Conservation (phyloP, 257 asterid genomes). For the Fraxinus anomala region DNA sequence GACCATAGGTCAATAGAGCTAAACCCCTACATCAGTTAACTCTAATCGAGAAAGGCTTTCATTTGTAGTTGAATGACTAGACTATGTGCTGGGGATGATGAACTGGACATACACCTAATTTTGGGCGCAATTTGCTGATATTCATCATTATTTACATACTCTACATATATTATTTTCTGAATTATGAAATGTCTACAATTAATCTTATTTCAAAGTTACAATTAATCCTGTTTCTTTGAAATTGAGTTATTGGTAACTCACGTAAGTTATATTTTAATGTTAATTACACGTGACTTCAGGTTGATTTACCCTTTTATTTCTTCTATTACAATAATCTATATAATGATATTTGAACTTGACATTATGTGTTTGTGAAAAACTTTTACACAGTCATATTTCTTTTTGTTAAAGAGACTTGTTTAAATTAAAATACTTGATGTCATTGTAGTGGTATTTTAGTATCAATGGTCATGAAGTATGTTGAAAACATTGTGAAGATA, state of each 20-base stretch:
- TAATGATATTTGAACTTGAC: neutral
- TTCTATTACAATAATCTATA: neutral
- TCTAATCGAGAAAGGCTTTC: neutral
- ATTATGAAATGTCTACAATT: neutral
- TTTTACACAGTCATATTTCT: neutral
- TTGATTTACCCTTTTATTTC: neutral
- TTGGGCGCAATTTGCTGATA: neutral
- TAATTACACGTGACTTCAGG: neutral
- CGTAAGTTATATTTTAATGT: neutral
- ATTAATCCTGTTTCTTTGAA: neutral
- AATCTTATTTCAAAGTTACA: neutral
- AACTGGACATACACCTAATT: neutral
- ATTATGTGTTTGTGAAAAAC: neutral
- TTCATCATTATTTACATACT: neutral
- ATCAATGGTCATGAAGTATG: conserved; percentile 99
- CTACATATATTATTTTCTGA: neutral
- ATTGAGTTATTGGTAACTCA: neutral
- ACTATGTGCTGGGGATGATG: neutral
- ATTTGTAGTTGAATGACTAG: neutral
- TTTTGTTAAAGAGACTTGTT: neutral
- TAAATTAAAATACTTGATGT: conserved; percentile 22
- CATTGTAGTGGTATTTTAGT: conserved; percentile 90
- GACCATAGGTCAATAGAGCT: too few relatives aligned
- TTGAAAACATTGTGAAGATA: conserved; percentile 98
- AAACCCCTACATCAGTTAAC: neutral